Evolutionary conservation across 306 rosid genomes (phyloP).

Genomic region (Quercus ilex): DNA sequence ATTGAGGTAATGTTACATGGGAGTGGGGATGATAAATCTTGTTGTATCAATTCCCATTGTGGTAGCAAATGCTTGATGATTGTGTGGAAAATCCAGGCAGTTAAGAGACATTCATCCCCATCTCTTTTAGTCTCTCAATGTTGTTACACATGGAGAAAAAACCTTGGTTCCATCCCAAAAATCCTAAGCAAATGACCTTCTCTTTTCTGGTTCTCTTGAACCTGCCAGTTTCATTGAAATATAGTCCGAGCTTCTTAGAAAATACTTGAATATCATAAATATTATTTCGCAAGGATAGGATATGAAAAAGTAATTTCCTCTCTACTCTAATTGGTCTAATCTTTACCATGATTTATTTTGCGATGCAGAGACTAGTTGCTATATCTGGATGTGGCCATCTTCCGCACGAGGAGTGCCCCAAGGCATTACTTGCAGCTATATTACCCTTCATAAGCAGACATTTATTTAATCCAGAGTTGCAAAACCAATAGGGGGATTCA

Average conservation of each 20-base stretch:
- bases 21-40: neutral
- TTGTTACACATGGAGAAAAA: neutral
- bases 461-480: conserved; percentile 39
- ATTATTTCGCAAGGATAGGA: neutral
- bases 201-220: neutral
- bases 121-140: neutral
- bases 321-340: conserved; percentile 5
- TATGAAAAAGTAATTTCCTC: neutral
- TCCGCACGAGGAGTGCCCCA: conserved; percentile 96
- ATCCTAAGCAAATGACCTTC: neutral
- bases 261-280: neutral
- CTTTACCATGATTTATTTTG: conserved; percentile 9
- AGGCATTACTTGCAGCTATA: conserved; percentile 82
- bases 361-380: conserved; percentile 75
- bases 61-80: neutral
- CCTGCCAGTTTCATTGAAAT: neutral
- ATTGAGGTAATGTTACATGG: neutral
- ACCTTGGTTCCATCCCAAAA: neutral
- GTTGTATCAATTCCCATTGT: neutral
- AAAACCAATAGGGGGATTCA: conserved; percentile 41
- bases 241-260: neutral
- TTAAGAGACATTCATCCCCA: neutral
- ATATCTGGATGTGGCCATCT: conserved; percentile 95
- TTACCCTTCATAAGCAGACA: conserved; percentile 74
- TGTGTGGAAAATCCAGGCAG: too few species aligned